phyloP scores from a whole-genome alignment of 768 basidiomycete genomes.

The Phaeotremella fagi region DNA sequence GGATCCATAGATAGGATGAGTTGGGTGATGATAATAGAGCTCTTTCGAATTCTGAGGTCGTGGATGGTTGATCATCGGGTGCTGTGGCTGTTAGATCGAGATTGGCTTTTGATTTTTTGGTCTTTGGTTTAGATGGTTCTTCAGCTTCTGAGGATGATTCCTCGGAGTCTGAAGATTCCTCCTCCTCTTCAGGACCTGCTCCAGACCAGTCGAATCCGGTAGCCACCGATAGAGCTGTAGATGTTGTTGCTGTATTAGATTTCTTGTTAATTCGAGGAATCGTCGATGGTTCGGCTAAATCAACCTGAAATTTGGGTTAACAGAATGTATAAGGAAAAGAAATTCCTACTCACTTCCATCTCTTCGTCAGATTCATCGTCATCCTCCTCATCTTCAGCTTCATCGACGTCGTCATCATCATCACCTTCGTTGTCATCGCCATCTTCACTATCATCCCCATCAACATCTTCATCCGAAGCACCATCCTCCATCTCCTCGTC shows the following conservation, averaged over 20 bases:
- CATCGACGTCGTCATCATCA: slow-evolving; percentile 31
- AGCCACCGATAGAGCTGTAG: slow-evolving; percentile 28
- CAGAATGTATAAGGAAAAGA: too few relatives aligned
- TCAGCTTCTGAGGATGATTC: slow-evolving; percentile 45
- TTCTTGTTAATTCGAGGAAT: slow-evolving; percentile 11
- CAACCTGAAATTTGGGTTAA: not conserved
- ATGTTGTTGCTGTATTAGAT: slow-evolving; percentile 4
- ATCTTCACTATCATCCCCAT: slow-evolving; percentile 45
- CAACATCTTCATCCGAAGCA: slow-evolving; percentile 21
- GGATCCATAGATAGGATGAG: slow-evolving; percentile 96
- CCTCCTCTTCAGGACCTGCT: slow-evolving; percentile 48
- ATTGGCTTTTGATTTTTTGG: slow-evolving; percentile 56
- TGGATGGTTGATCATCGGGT: slow-evolving; percentile 78
- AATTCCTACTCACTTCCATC: slow-evolving; percentile 15
- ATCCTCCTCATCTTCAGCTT: slow-evolving; percentile 42
- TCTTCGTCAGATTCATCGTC: slow-evolving; percentile 43
- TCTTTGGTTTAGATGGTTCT: not conserved
- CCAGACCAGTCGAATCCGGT: slow-evolving; percentile 49
- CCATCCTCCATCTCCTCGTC: slow-evolving; percentile 30
- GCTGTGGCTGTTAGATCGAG: slow-evolving; percentile 68
- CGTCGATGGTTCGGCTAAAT: slow-evolving; percentile 32
- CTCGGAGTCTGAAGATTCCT: slow-evolving; percentile 51
- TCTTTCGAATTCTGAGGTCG: slow-evolving; percentile 91
- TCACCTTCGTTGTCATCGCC: slow-evolving; percentile 33
- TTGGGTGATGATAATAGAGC: slow-evolving; percentile 88